A percentile compares a stretch with the other conserved stretches of the same genome.
Evolutionary conservation across 2,329 filamentous ascomycete species (phyloP).

Genomic region (Curvularia sp.): DNA sequence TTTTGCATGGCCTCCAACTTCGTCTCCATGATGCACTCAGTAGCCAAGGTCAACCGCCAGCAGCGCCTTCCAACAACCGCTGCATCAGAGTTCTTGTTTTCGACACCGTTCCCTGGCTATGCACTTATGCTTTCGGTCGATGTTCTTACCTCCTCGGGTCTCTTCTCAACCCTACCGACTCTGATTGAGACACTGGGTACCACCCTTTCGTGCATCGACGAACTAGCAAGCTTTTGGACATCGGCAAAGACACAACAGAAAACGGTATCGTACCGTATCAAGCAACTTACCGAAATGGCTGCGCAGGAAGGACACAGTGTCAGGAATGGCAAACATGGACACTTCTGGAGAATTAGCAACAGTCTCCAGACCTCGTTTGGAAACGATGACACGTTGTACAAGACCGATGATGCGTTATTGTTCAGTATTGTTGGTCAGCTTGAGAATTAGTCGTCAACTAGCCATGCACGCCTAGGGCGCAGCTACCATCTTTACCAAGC

Average conservation of each 20-base stretch:
- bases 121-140: constrained; percentile 70
- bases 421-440: constrained; percentile 40
- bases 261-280: constrained; percentile 58
- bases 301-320: constrained; percentile 46
- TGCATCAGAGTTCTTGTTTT: constrained; percentile 52
- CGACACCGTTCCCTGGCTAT: constrained; percentile 67
- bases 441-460: constrained; percentile 22
- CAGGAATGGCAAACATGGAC: constrained; percentile 39
- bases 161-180: constrained; percentile 51
- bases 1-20: constrained; percentile 42
- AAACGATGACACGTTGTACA: constrained; percentile 56
- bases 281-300: constrained; percentile 53
- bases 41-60: constrained; percentile 38
- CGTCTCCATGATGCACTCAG: constrained; percentile 44
- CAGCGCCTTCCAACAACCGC: constrained; percentile 36
- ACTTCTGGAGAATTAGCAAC: constrained; percentile 49
- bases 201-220: constrained; percentile 63
- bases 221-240: constrained; percentile 67
- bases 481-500: not conserved
- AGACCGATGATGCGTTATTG: constrained; percentile 37
- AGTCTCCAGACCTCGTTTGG: constrained; percentile 53
- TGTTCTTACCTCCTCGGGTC: constrained; percentile 68
- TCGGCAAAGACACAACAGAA: constrained; percentile 62
- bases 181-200: constrained; percentile 64
- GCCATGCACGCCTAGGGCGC: not conserved